Base-by-base conservation (phyloP, 345 rosid species). In the Bruguiera sexangula region DNA sequence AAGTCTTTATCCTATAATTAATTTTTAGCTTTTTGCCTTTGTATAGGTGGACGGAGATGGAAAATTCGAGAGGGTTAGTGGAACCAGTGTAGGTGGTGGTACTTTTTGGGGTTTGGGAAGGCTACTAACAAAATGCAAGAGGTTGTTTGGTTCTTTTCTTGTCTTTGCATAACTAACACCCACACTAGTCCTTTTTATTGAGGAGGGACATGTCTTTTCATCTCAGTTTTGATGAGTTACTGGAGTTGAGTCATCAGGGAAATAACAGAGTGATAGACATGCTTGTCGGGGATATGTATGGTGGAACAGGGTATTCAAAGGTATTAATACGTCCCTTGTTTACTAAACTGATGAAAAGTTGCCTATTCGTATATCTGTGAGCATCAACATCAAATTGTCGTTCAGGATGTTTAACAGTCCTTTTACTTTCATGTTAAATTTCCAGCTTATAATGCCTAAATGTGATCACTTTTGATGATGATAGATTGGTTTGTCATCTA, bases 221-320 rank as follows among this genome's bases (percentile, higher is more conserved):
- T 67, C 61, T 60, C 85, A 89, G 96, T 77, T 88, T 88, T 61
- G 88, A 88, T 70, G 94, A 89, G 82, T 73, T 92, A 79, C 80
- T 92, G 43, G 92, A 88, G 82, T 76, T 86, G 77, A 92, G 93
- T 68, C 93, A 83, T 46, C 79, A 52, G 54, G 96, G 96, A 74
- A 86, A 92, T 76, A 86, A 89, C 85, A 88, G 93, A 82, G 88
- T 82, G 6, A 73, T 92, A 68, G 96, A 92, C 81, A 88, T 88
- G 96, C 93, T 92, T 76, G 96, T 92, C 52, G 96, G 97, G n/a
- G 97, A 92, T 78, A 92, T 92, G 58, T 92, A 86, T 63, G 96
- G 97, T 67, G 94, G 93, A 81, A 84, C 72, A 27, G 96, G 82
- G 55, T 88, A 89, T 65, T 53, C 88, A 67, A 89, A 88, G 90